Evolutionary conservation across 2,329 filamentous ascomycete species (phyloP), one percentile per base, ranked within the genome.

Genomic region (Pseudonectria foliicola): DNA sequence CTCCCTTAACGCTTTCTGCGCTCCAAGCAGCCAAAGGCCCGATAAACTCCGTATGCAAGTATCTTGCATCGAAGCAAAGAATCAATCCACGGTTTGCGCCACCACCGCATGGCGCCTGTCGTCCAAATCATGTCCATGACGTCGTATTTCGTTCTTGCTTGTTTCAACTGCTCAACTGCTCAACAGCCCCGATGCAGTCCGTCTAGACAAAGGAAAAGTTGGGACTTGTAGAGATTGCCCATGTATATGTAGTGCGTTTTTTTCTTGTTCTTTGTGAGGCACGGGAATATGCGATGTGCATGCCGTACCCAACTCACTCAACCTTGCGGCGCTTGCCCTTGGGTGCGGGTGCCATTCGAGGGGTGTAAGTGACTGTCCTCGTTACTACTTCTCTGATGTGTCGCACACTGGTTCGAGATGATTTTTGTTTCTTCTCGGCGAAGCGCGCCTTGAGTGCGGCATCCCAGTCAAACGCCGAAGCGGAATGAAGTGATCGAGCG

Each of bases 361-460:
- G 83, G 57, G 85, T 94, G 62, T 93, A 95, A 27, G 86, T 95
- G 40, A 95, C 85, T 12, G 88, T 95, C 49, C 88, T 76, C n/a
- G 89, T 95, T 34, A 95, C 85, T 4, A 95, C 87, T 60, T 95
- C 88, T 35, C 86, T 73, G 39, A 95, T 87, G 54, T 82, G 73
- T 40, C 80, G 75, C 37, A 80, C 69, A 49, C 71, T 80, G 23
- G 79, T 78, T 46, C 71, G 73, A 27, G 75, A 67, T 12, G 71
- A 55, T 55, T 75, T 75, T 44, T 70, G 73, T 49, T 70, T 67
- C 56, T 67, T 68, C 53, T 82, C 81, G 40, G 75, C 71, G 49
- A 77, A 80, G 33, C 76, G 71, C 29, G 72, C 71, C 61, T 82
- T 85, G 50, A 80, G 71, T 7, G 82, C 81, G 6, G 78, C 64